A percentile compares a stretch with the other conserved stretches of the same genome.
Evolutionary conservation across 768 basidiomycete species (phyloP).

Genomic region (Rhodocollybia butyracea): DNA sequence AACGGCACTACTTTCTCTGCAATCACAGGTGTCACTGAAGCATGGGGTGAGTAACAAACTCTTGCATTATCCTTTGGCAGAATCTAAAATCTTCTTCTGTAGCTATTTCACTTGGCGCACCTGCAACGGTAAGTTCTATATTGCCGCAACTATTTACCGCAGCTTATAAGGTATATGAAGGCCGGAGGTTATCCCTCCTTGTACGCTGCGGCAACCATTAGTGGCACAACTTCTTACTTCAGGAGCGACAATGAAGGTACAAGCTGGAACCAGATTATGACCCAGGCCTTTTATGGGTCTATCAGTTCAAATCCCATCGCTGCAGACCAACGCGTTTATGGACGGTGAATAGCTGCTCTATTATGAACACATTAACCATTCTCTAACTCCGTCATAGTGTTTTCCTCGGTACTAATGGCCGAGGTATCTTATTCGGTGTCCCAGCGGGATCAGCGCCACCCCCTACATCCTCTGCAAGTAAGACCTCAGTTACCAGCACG

Average conservation of each 20-base stretch:
- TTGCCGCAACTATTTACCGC: background rate
- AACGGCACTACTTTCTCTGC: constrained; percentile 30
- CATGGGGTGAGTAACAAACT: constrained; percentile 22
- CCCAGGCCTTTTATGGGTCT: constrained; percentile 38
- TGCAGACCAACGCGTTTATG: constrained; percentile 33
- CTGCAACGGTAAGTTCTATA: constrained; percentile 12
- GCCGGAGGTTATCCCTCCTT: constrained; percentile 32
- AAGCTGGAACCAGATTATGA: constrained; percentile 39
- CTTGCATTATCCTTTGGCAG: background rate
- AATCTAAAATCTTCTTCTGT: background rate
- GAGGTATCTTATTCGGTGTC: constrained; percentile 29
- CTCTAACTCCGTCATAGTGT: constrained; percentile 19
- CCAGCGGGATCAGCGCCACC: constrained; percentile 9
- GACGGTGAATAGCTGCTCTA: constrained; percentile 22
- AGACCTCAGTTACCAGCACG: background rate
- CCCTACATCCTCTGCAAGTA: constrained; percentile 8
- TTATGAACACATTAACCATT: background rate
- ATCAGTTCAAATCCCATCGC: constrained; percentile 32
- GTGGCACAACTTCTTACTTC: constrained; percentile 31
- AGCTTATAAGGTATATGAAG: background rate
- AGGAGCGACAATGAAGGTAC: constrained; percentile 33
- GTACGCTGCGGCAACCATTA: constrained; percentile 34
- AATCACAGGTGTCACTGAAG: constrained; percentile 28
- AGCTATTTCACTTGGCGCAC: constrained; percentile 35
- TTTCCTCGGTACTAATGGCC: constrained; percentile 36